phyloP scores from a whole-genome alignment of 306 rosid genomes.

The Casuarina equisetifolia region DNA sequence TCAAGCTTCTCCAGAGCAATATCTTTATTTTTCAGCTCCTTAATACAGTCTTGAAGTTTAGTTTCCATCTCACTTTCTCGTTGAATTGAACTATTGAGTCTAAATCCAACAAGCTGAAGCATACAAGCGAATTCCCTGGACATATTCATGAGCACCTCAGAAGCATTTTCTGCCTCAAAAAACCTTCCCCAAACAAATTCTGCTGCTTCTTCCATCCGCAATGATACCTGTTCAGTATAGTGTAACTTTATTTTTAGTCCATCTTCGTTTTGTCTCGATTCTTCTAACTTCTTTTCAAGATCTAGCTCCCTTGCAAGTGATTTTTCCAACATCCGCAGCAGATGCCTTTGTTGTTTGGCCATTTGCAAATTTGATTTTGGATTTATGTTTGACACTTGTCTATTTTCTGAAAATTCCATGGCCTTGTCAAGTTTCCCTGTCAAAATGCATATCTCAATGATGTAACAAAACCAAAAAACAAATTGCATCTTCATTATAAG shows the following conservation, averaged over 20 bases:
- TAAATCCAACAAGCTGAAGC: conserved; percentile 68
- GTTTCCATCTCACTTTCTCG: conserved; percentile 63
- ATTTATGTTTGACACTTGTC: conserved; percentile 35
- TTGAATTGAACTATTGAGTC: conserved; percentile 50
- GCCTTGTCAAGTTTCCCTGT: conserved; percentile 59
- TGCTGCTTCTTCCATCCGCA: conserved; percentile 82
- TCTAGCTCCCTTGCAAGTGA: conserved; percentile 86
- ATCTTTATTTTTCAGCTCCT: conserved; percentile 57
- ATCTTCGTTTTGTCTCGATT: conserved; percentile 65
- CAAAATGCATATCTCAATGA: conserved; percentile 31
- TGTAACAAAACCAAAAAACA: conserved; percentile 26
- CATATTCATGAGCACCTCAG: conserved; percentile 77
- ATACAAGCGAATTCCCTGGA: conserved; percentile 72
- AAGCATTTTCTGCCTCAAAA: conserved; percentile 87
- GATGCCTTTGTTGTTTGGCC: conserved; percentile 69
- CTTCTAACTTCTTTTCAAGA: conserved; percentile 77
- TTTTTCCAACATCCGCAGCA: conserved; percentile 85
- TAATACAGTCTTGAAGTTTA: conserved; percentile 41
- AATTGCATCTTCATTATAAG: conserved; percentile 11
- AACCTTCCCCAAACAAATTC: conserved; percentile 97
- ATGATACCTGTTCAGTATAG: conserved; percentile 70
- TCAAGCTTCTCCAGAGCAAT: conserved; percentile 51
- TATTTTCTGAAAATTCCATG: conserved; percentile 43
- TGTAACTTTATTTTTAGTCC: conserved; percentile 75
- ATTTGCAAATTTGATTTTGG: conserved; percentile 53